Base-by-base conservation (phyloP, 2,329 filamentous ascomycete genomes). In the Botrytis elliptica region DNA sequence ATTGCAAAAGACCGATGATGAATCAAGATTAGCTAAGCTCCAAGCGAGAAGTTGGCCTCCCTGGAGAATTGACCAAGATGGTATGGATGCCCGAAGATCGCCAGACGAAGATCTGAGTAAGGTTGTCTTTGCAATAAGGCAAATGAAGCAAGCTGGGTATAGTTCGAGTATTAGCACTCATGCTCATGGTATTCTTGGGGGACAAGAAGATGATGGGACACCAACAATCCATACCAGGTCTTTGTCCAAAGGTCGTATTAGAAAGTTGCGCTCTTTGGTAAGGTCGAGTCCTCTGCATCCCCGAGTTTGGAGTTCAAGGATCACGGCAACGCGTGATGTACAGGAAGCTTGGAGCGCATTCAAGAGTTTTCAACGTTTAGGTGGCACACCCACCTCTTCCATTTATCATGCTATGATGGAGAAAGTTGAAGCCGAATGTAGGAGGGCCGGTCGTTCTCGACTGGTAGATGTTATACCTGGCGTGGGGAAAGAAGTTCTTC, bases 391-490 rank as follows among this genome's bases (percentile, higher is more conserved):
- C 4, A 83, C 82, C 5, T 73, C 78, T 7, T 77, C 82, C 22
- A 85, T 90, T 66, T 91, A 90, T 77, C 83, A 84, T 12, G 87
- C 88, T 73, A 89, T 91, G 87, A 88, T 91, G 75, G 79, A 85
- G 71, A 91, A 90, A 78, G 83, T 91, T 1, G 80, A 84, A 29
- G 84, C 83, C 10, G 79, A 78, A 5, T 76, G 78, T 6, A 77
- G 81, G 38, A 75, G 79, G 29, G 67, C 77, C 4, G 78, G 78
- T 25, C 77, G 80, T 46, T 70, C 57, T 9, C 18, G 29, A n/a
- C 36, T 46, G 9, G 66, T 70, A 63, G 78, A 73, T 40, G 74
- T 85, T 22, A 79, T 88, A 2, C 89, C 91, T 9, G 92, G 92
- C 20, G 91, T 93, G 77, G 84, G 84, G 57, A 85, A 82, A 75